Evolutionary conservation across 768 basidiomycete genomes (phyloP).

Genomic region (Boletus rufocinnamomeus): DNA sequence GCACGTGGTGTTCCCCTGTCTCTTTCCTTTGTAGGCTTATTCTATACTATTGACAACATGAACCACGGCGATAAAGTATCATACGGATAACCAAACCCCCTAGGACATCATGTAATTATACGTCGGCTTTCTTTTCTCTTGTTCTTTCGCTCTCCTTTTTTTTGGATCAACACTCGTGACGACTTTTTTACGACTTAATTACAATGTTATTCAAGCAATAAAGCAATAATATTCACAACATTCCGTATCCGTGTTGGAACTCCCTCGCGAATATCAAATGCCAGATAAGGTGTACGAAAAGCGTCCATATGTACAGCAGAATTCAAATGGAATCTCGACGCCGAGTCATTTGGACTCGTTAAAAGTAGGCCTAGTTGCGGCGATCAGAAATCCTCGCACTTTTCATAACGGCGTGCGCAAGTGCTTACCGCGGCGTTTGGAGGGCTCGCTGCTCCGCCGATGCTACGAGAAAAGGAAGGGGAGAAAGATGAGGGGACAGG

Average conservation of each 20-base stretch:
- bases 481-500: background rate
- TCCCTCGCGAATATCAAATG: background rate
- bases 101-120: conserved; percentile 33
- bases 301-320: background rate
- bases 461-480: conserved; percentile 28
- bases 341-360: conserved; percentile 1
- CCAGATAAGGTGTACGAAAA: background rate
- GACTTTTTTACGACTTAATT: conserved; percentile 33
- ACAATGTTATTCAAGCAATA: conserved; percentile 22
- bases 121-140: background rate
- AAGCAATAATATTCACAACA: conserved; percentile 22
- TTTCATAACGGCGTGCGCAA: background rate
- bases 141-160: background rate
- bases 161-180: conserved; percentile 15
- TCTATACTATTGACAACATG: conserved; percentile 37
- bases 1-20: conserved; percentile 16
- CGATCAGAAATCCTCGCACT: background rate
- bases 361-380: conserved; percentile 31
- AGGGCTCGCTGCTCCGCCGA: conserved; percentile 69
- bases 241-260: background rate
- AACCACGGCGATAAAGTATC: conserved; percentile 21
- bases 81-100: conserved; percentile 26
- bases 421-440: conserved; percentile 68
- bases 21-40: conserved; percentile 34
- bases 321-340: background rate